A percentile compares a stretch with the other conserved stretches of the same genome.
Conservation (phyloP, 352 stramenopile genomes). For the Peronosclerospora sorghi region DNA sequence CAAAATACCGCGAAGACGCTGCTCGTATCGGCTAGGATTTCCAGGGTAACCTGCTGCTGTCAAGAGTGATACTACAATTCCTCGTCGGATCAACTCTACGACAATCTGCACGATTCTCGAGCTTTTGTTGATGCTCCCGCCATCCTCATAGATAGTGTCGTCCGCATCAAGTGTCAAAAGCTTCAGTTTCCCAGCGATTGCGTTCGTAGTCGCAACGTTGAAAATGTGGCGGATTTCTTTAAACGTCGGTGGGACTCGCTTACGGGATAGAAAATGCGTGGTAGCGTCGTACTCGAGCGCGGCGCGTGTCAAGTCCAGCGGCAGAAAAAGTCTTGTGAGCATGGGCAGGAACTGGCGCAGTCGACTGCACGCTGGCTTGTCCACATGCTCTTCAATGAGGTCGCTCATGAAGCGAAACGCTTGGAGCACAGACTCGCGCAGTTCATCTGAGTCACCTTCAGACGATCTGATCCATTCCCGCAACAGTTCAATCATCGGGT, state of each 20-base stretch:
- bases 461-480: slow-evolving; percentile 78
- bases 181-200: slow-evolving; percentile 61
- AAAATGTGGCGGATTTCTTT: slow-evolving; percentile 79
- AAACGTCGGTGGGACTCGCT: slow-evolving; percentile 75
- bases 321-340: slow-evolving; percentile 60
- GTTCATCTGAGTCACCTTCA: slow-evolving; percentile 38
- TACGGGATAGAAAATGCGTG: slow-evolving; percentile 64
- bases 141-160: slow-evolving; percentile 82
- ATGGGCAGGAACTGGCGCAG: slow-evolving; percentile 54
- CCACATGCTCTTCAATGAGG: slow-evolving; percentile 68
- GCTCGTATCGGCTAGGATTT: slow-evolving; percentile 53
- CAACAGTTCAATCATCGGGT: slow-evolving; percentile 80
- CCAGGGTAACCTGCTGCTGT: slow-evolving; percentile 73
- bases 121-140: slow-evolving; percentile 49
- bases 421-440: slow-evolving; percentile 53
- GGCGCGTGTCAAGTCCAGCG: slow-evolving; percentile 54
- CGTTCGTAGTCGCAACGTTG: slow-evolving; percentile 67
- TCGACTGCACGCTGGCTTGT: slow-evolving; percentile 23
- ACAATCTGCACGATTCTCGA: slow-evolving; percentile 70
- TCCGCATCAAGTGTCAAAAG: slow-evolving; percentile 82
- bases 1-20: slow-evolving; percentile 64
- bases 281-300: slow-evolving; percentile 53
- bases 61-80: slow-evolving; percentile 70
- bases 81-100: slow-evolving; percentile 49
- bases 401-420: slow-evolving; percentile 66